Conservation (phyloP, 768 basidiomycete species). For the Lactarius evosmus region DNA sequence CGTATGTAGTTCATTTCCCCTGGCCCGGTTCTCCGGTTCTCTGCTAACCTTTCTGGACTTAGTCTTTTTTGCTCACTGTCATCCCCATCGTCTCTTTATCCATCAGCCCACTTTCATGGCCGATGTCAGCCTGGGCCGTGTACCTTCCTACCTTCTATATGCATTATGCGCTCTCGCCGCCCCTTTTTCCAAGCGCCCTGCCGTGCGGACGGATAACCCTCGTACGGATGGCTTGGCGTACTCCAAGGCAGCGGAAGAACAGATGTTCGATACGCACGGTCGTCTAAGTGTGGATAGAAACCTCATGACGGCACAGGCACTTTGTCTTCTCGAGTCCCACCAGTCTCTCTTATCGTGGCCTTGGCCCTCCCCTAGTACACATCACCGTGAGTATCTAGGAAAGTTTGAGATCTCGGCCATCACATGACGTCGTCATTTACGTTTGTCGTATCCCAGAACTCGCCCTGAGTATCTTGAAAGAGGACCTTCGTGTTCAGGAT, state of each 20-base stretch:
- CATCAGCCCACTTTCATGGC: slow-evolving; percentile 77
- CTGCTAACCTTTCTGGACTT: slow-evolving; percentile 13
- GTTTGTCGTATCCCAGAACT: slow-evolving; percentile 43
- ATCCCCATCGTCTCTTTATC: slow-evolving; percentile 71
- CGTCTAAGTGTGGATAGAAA: slow-evolving; percentile 59
- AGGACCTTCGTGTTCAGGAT: slow-evolving; percentile 60
- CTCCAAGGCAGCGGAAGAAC: slow-evolving; percentile 55
- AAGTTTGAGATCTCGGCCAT: background rate
- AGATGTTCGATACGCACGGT: slow-evolving; percentile 72
- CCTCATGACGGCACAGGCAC: slow-evolving; percentile 70
- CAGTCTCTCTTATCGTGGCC: slow-evolving; percentile 42
- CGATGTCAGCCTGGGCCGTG: slow-evolving; percentile 58
- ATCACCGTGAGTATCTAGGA: slow-evolving; percentile 32
- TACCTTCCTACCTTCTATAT: slow-evolving; percentile 68
- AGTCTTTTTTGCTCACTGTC: slow-evolving; percentile 84
- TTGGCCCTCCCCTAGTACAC: slow-evolving; percentile 25
- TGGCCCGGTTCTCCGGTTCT: background rate
- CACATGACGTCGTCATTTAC: slow-evolving; percentile 11
- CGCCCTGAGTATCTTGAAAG: slow-evolving; percentile 64
- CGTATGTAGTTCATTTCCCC: slow-evolving; percentile 13
- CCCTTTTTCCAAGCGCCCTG: slow-evolving; percentile 65
- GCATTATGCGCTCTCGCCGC: slow-evolving; percentile 78
- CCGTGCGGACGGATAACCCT: slow-evolving; percentile 50
- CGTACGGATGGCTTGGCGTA: slow-evolving; percentile 39
- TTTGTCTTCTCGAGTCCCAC: slow-evolving; percentile 69